Conservation (phyloP, 2,329 filamentous ascomycete genomes). For the Penicillium brasilianum region DNA sequence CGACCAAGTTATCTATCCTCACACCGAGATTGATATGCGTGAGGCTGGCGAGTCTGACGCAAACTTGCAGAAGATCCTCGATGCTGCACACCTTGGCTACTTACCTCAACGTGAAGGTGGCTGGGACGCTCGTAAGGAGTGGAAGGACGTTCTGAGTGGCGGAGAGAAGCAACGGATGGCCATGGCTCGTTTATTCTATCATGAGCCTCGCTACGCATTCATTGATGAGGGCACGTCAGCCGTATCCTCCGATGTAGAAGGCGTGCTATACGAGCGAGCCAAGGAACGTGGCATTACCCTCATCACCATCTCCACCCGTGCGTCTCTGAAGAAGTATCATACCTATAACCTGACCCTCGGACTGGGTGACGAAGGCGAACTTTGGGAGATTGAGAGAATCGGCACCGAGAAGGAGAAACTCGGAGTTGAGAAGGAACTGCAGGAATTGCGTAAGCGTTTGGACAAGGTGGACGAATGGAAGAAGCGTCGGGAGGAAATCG, state of each 20-base stretch:
- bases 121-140: constrained; percentile 95
- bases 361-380: constrained; percentile 76
- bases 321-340: constrained; percentile 94
- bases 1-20: constrained; percentile 97
- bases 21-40: constrained; percentile 92
- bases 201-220: constrained; percentile 92
- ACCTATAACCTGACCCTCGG: constrained; percentile 87
- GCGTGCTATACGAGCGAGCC: constrained; percentile 86
- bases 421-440: constrained; percentile 87
- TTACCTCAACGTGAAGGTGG: constrained; percentile 90
- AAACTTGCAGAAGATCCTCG: constrained; percentile 77
- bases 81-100: constrained; percentile 85
- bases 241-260: constrained; percentile 92
- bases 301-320: constrained; percentile 93
- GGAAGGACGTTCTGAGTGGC: constrained; percentile 97
- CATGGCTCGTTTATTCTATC: constrained; percentile 87
- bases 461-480: constrained; percentile 86
- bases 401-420: constrained; percentile 93
- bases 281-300: constrained; percentile 94
- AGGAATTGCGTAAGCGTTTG: constrained; percentile 79
- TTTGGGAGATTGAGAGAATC: constrained; percentile 92
- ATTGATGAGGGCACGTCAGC: constrained; percentile 95
- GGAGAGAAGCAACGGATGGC: constrained; percentile 97
- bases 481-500: constrained; percentile 76
- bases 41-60: constrained; percentile 76